Percentiles rank a stretch among this genome's conserved stretches.
phyloP scores from a whole-genome alignment of 257 asterid species.

The Solanum acaule region DNA sequence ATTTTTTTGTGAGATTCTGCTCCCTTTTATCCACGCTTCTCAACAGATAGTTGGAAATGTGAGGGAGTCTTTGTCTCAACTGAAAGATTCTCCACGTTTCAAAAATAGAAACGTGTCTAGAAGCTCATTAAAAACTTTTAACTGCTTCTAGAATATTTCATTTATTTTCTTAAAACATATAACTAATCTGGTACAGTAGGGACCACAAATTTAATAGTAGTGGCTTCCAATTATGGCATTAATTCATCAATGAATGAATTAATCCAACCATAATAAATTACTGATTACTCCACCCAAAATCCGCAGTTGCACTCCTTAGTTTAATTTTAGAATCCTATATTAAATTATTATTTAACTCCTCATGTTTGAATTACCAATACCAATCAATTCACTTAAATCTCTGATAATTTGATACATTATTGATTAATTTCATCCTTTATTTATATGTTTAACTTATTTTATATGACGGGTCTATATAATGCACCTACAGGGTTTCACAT shows the following conservation, averaged over 20 bases:
- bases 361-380: neutral
- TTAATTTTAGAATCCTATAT: neutral
- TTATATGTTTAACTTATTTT: no score
- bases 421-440: no score
- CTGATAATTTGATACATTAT: neutral
- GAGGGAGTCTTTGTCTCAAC: neutral
- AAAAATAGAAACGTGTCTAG: neutral
- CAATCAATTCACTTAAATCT: neutral
- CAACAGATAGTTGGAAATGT: no score
- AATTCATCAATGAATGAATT: neutral
- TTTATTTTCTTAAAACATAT: neutral
- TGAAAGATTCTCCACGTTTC: neutral
- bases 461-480: no score
- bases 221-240: neutral
- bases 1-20: neutral
- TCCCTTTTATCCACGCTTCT: neutral
- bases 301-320: neutral
- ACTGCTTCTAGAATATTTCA: neutral
- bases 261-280: neutral
- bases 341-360: no score
- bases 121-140: neutral
- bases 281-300: neutral
- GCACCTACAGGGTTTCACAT: no score
- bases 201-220: neutral
- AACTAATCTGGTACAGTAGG: neutral